Percentiles rank a stretch among this genome's conserved stretches.
Evolutionary conservation across 2,329 filamentous ascomycete species (phyloP).

Genomic region (Exophiala spinifera): DNA sequence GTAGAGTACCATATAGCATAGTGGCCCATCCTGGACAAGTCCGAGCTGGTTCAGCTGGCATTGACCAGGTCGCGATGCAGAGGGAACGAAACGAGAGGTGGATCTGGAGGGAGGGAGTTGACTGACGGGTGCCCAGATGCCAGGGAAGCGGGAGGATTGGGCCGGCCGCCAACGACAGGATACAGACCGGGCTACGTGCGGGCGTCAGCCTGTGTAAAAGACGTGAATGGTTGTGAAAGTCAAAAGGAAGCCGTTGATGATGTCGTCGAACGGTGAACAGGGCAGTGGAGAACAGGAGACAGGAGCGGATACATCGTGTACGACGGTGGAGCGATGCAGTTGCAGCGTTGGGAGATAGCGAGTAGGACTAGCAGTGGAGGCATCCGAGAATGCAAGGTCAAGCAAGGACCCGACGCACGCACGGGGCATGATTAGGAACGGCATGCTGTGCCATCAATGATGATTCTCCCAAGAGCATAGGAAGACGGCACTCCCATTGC

Average conservation of each 20-base stretch:
- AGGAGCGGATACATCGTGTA: background rate
- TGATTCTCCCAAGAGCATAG: too few species aligned
- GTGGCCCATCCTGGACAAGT: too few species aligned
- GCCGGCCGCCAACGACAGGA: conserved; percentile 5
- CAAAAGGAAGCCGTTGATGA: background rate
- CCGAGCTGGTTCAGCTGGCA: too few species aligned
- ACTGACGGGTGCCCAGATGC: background rate
- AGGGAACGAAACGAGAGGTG: too few species aligned
- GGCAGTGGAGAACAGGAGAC: background rate
- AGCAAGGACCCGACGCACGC: too few species aligned
- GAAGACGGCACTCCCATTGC: too few species aligned
- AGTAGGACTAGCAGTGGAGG: background rate
- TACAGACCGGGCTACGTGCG: background rate
- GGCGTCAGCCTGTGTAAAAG: background rate
- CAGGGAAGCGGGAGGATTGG: conserved; percentile 9
- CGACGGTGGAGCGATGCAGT: background rate
- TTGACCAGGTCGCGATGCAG: background rate
- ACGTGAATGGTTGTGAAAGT: background rate
- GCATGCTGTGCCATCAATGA: too few species aligned
- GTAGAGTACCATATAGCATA: too few species aligned
- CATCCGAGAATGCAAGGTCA: background rate
- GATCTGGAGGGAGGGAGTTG: too few species aligned
- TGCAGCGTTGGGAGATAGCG: background rate
- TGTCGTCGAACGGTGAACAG: background rate
- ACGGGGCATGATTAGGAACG: too few species aligned